phyloP scores from a whole-genome alignment of 768 basidiomycete genomes.

The Leccinum boreale region DNA sequence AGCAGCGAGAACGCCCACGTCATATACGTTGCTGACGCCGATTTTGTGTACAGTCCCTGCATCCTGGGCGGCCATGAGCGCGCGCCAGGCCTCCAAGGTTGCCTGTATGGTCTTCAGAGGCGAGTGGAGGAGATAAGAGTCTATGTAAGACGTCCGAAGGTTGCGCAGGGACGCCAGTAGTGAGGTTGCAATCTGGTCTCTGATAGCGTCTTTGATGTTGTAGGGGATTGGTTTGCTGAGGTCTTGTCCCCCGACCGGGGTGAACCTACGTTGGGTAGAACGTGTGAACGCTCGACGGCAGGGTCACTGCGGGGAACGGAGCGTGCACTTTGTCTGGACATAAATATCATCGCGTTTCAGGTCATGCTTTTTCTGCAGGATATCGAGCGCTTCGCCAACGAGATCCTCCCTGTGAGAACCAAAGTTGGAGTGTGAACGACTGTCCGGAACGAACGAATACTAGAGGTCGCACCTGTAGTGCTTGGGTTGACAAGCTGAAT shows the following conservation, averaged over 20 bases:
- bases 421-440: background rate
- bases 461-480: constrained; percentile 55
- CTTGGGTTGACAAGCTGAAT: constrained; percentile 63
- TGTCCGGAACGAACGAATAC: background rate
- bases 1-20: constrained; percentile 50
- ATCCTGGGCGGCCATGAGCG: constrained; percentile 59
- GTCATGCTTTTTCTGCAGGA: constrained; percentile 52
- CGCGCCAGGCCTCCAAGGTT: constrained; percentile 69
- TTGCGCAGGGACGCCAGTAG: constrained; percentile 63
- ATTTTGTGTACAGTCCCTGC: constrained; percentile 61
- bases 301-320: constrained; percentile 1
- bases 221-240: constrained; percentile 69
- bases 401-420: constrained; percentile 62
- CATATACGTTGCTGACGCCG: constrained; percentile 79
- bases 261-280: constrained; percentile 49
- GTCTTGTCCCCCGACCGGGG: constrained; percentile 73
- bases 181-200: constrained; percentile 60
- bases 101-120: constrained; percentile 56
- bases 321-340: constrained; percentile 72
- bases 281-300: background rate
- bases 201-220: constrained; percentile 47
- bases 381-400: constrained; percentile 69
- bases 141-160: constrained; percentile 69
- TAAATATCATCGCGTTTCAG: constrained; percentile 69
- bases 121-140: constrained; percentile 77